Base-by-base conservation (phyloP, 345 rosid species). In the Pugionium cornutum region DNA sequence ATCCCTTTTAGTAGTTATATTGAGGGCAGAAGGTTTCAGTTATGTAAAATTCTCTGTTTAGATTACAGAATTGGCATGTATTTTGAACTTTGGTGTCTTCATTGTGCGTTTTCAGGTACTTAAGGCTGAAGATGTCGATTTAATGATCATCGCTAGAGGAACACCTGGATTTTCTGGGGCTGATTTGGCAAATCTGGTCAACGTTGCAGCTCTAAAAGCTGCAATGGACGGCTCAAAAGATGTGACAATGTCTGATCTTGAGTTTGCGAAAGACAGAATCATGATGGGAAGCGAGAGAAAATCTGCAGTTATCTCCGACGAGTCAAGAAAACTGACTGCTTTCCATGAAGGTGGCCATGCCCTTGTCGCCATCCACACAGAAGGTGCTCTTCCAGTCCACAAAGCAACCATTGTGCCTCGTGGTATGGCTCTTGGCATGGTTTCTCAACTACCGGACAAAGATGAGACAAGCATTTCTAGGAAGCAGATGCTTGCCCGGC, bases 291-390 rank as follows among this genome's bases (percentile, higher is more conserved):
- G 97, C 53, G 99, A 94, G 69, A 76, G 99, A 52, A 94, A 94
- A 70, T 94, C 97, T 1, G 95, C 95, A 33, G 96, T 91, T 60
- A 88, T 89, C 29, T 91, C 99, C 2, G 85, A 85, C 0, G 95
- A 89, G 76, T 82, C 94, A 11, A 67, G 92, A 18, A 84, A 58
- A 68, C 66, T 81, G 30, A 95, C 96, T 5, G 97, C 99, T 54
- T 95, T 84, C 77, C 99, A 95, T 52, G 99, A 95, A 84, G 92
- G 89, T 49, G 99, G 97, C 6, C 99, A 94, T 81, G 99, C 99
- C 43, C 89, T 94, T 53, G 97, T 94, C 33, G 97, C 99, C 32
- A 71, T 88, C 56, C 85, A 88, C 76, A 85, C 96, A 33, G 96
- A 88, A 1, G 97, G 95, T 7, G 97, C 97, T 53, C 87, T 84